These are phyloP conservation scores for Lentinula guzmanii DNA, from an alignment of 768 basidiomycete species.

Conservation along the genomic window DNA sequence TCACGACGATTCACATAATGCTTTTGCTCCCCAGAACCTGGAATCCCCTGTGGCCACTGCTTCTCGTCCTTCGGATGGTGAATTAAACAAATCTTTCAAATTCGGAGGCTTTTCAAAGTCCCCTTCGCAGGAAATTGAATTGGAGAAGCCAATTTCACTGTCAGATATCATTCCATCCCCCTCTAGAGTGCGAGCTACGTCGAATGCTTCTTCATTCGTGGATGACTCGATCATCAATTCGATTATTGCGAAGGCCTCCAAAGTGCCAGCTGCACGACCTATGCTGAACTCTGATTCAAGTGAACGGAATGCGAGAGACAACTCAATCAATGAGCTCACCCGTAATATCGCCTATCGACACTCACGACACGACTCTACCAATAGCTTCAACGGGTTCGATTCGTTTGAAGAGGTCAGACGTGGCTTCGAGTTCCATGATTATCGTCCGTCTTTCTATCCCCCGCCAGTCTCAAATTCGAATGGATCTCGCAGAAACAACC, in stretches of 20 bases:
- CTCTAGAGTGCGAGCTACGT: conserved; percentile 42
- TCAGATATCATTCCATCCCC: conserved; percentile 74
- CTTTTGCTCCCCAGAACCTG: conserved; percentile 10
- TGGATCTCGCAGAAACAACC: conserved; percentile 27
- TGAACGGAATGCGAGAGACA: conserved; percentile 21
- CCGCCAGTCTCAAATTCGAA: conserved; percentile 21
- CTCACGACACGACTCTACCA: conserved; percentile 42
- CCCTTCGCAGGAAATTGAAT: conserved; percentile 10
- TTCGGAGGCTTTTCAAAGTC: conserved; percentile 52
- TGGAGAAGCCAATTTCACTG: conserved; percentile 44
- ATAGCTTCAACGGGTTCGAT: conserved; percentile 68
- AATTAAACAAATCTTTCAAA: conserved; percentile 66
- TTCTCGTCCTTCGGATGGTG: conserved; percentile 53
- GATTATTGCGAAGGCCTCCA: conserved; percentile 42
- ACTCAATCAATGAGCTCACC: conserved; percentile 14
- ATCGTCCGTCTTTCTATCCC: conserved; percentile 63
- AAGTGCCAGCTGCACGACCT: conserved; percentile 20
- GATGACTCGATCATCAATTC: conserved; percentile 52
- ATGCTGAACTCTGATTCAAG: conserved; percentile 41
- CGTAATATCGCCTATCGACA: conserved; percentile 20
- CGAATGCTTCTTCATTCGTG: conserved; percentile 31
- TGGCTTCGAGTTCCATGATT: conserved; percentile 66
- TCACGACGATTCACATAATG: conserved; percentile 8
- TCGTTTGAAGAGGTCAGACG: conserved; percentile 76
- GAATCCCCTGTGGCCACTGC: conserved; percentile 24